Evolutionary conservation across 1,284 basidiomycete species (phyloP).

Genomic region (Malassezia nana): DNA sequence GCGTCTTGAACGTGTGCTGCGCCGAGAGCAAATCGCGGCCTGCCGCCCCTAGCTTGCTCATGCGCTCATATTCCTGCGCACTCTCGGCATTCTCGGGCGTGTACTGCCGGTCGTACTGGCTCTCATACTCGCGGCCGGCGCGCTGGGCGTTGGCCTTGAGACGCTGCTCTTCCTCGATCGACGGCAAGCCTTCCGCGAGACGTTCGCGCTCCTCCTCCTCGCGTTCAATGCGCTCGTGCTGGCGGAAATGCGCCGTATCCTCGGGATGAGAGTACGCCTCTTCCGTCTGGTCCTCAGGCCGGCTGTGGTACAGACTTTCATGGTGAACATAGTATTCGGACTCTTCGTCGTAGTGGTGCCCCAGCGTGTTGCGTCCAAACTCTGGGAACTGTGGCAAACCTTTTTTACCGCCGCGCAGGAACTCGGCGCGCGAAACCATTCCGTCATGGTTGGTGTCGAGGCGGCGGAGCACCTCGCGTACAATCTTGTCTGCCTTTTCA

Average conservation of each 20-base stretch:
- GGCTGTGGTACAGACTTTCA: constrained; percentile 76
- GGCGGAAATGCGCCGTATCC: constrained; percentile 64
- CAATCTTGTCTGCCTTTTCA: constrained; percentile 72
- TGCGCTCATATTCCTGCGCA: constrained; percentile 30
- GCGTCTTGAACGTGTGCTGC: constrained; percentile 45
- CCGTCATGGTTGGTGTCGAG: constrained; percentile 74
- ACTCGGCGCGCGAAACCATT: constrained; percentile 67
- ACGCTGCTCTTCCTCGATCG: constrained; percentile 40
- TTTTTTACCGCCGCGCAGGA: constrained; percentile 65
- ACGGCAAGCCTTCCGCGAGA: constrained; percentile 64
- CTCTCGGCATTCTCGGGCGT: constrained; percentile 26
- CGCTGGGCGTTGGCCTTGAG: constrained; percentile 29
- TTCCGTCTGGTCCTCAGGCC: constrained; percentile 92
- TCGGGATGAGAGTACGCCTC: constrained; percentile 82
- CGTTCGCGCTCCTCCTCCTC: constrained; percentile 76
- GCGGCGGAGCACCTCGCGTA: constrained; percentile 61
- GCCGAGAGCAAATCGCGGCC: constrained; percentile 33
- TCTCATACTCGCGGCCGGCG: constrained; percentile 35
- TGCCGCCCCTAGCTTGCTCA: constrained; percentile 31
- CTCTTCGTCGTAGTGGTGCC: constrained; percentile 68
- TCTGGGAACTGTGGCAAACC: constrained; percentile 66
- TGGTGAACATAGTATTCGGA: constrained; percentile 49
- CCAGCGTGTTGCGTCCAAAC: constrained; percentile 56
- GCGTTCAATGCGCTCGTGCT: constrained; percentile 76
- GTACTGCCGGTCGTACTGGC: constrained; percentile 41